phyloP scores from a whole-genome alignment of 2,329 filamentous ascomycete species.

The Clarireedia paspali region DNA sequence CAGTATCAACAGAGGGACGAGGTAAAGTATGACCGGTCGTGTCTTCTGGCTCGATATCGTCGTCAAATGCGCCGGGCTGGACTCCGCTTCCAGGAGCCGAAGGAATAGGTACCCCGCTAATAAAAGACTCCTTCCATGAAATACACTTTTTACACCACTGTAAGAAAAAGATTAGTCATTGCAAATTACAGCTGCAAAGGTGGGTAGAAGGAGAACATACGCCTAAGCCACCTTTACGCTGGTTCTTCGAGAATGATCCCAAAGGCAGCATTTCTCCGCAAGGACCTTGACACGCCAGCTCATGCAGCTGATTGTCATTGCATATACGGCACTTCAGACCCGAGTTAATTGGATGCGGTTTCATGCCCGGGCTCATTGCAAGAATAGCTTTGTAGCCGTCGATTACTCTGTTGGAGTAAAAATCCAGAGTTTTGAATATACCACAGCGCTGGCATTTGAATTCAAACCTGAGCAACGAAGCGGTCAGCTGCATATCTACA shows the following conservation, averaged over 20 bases:
- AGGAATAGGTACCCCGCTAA: conserved; percentile 12
- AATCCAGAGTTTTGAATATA: conserved; percentile 26
- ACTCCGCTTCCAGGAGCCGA: conserved; percentile 14
- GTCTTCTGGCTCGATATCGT: not conserved
- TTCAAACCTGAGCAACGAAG: not conserved
- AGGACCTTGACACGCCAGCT: conserved; percentile 38
- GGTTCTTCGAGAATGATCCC: conserved; percentile 40
- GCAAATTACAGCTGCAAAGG: not conserved
- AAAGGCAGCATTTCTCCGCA: conserved; percentile 39
- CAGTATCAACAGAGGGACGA: not conserved
- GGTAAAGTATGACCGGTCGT: not conserved
- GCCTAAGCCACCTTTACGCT: conserved; percentile 35
- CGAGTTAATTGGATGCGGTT: conserved; percentile 14
- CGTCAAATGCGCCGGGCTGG: not conserved
- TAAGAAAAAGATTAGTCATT: not conserved
- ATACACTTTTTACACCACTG: conserved; percentile 35
- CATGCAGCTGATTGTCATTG: conserved; percentile 34
- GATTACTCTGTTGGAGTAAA: conserved; percentile 42
- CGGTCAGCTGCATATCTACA: not conserved
- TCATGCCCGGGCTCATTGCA: conserved; percentile 7
- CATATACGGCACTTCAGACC: conserved; percentile 37
- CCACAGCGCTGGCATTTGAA: conserved; percentile 9
- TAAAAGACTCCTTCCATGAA: conserved; percentile 16
- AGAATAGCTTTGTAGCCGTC: conserved; percentile 27
- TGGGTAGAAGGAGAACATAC: conserved; percentile 17